Evolutionary conservation across 768 basidiomycete genomes (phyloP).

Genomic region (Pilatotrama ljubarskyi): DNA sequence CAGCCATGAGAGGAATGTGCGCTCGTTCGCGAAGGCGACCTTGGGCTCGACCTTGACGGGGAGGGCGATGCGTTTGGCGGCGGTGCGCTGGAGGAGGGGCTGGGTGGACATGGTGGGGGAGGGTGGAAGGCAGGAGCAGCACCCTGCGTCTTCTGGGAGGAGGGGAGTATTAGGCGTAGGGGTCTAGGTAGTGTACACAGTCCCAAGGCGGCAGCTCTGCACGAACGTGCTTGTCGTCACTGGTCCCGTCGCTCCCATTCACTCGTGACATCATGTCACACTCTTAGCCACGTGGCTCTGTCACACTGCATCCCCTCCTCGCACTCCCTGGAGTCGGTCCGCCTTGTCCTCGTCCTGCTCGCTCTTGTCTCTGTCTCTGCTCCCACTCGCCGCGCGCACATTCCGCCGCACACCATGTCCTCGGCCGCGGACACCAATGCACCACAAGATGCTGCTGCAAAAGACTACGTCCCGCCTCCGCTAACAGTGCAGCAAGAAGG

Average conservation of each 20-base stretch:
- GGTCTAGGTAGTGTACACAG: conserved; percentile 20
- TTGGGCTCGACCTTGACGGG: conserved; percentile 94
- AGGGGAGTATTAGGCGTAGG: conserved; percentile 17
- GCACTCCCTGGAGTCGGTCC: not conserved
- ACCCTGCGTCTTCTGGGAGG: not conserved
- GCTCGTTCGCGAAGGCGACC: conserved; percentile 92
- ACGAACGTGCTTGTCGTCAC: conserved; percentile 34
- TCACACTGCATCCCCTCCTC: conserved; percentile 2
- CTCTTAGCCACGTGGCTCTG: conserved; percentile 6
- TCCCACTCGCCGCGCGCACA: not conserved
- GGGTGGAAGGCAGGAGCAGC: conserved; percentile 4
- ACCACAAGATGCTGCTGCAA: not conserved
- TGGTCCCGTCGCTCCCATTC: conserved; percentile 13
- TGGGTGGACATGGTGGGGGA: conserved; percentile 88
- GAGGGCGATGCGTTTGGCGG: conserved; percentile 91
- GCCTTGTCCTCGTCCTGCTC: not conserved
- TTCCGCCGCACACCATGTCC: not conserved
- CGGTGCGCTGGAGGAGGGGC: conserved; percentile 93
- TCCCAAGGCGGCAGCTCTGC: conserved; percentile 31
- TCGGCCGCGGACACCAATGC: not conserved
- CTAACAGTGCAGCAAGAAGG: conserved; percentile 33
- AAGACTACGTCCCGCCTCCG: conserved; percentile 21
- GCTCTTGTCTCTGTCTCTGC: not conserved
- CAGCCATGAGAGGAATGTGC: conserved; percentile 97
- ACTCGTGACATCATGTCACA: not conserved